Base-by-base conservation (phyloP, 176 grass and related monocot genomes). In the Luzula sylvatica region DNA sequence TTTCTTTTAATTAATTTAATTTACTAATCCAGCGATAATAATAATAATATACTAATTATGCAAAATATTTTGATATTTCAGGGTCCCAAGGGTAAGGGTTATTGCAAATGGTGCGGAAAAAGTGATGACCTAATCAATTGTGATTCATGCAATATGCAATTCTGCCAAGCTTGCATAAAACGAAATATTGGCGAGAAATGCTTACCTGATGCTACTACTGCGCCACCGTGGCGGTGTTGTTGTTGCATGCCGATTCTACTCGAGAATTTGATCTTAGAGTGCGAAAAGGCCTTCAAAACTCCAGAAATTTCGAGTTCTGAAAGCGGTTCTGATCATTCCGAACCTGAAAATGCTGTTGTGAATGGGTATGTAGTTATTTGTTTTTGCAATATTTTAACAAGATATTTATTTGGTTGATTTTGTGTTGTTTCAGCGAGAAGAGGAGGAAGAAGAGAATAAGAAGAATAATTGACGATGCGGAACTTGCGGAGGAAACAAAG, bases 401-500 rank as follows among this genome's bases (percentile, higher is more conserved):
- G 23, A 50, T 26, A 46, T 20, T 41, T 72, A 51, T 5, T 35
- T 65, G 24, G 24, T 8, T 40, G 56, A 12, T 43, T 42, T 53
- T 29, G 53, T 67, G 45, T 42, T 24, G 42, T 44, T 62, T 49
- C 71, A 86, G 74, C 40, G 86, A 79, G 23, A 71, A 23, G 42
- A 89, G 66, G 65, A 69, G 25, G 56, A 90, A 89, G 65, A 96
- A 86, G 72, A 82, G 65, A 58, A 96, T 96, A 24, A 79, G 92
- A 73, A 86, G 85, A 77, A 96, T 96, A 21, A 72, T 96, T 53
- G 85, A 90, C 86, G 92, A 98, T 74, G 64, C 72, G 73, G 85
- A 98, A 71, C 85, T 90, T 80, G 85, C 75, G 40, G 92, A 98
- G 38, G 92, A 98, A 79, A 98, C 85, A 38, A 86, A 80, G 65